These are phyloP conservation scores for Articulospora tetracladia DNA, from an alignment of 495 filamentous ascomycete species.

Conservation along the genomic window DNA sequence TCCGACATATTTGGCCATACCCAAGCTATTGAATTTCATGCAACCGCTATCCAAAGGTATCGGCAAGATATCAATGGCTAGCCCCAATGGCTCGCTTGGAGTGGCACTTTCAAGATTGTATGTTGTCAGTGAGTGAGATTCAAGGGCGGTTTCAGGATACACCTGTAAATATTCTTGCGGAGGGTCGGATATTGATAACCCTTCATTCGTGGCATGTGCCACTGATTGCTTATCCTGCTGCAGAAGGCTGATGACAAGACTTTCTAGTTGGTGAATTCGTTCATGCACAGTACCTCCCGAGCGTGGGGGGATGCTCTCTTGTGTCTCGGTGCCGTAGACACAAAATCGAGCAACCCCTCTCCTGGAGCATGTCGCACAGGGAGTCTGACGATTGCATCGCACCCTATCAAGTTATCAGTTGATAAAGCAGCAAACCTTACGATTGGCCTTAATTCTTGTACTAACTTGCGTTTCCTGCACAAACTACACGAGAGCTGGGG, in stretches of 20 bases:
- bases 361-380: background rate
- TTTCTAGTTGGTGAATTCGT: constrained; percentile 6
- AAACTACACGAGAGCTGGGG: background rate
- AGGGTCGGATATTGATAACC: background rate
- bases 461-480: background rate
- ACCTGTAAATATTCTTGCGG: background rate
- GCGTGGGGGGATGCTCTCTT: background rate
- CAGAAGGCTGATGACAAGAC: constrained; percentile 2
- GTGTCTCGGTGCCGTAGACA: background rate
- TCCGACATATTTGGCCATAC: constrained; percentile 36
- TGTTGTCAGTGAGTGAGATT: background rate
- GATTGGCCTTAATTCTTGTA: background rate
- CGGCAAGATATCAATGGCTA: background rate
- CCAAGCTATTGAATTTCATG: background rate
- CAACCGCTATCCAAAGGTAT: background rate
- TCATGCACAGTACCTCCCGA: background rate
- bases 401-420: background rate
- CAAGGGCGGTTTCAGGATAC: background rate
- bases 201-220: background rate
- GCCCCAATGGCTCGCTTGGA: background rate
- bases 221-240: background rate
- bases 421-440: background rate
- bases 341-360: background rate
- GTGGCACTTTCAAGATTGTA: background rate
- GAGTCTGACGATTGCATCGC: constrained; percentile 9